A percentile compares a stretch with the other conserved stretches of the same genome.
Evolutionary conservation across 2,329 filamentous ascomycete genomes (phyloP).

Genomic region (Trichoderma harzianum): DNA sequence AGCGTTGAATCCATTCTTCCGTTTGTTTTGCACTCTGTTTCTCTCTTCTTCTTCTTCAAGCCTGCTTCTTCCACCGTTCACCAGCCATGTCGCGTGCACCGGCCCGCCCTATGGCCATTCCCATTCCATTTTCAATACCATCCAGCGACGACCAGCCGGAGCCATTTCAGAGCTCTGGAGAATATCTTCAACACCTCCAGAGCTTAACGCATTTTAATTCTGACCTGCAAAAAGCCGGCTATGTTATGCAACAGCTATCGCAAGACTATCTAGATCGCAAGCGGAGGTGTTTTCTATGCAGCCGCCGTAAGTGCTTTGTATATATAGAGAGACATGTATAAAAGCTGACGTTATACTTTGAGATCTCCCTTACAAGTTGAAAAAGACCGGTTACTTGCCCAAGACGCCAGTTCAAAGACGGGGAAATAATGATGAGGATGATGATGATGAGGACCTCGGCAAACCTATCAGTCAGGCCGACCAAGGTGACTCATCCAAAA

Average conservation of each 20-base stretch:
- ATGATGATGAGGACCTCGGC: neutral
- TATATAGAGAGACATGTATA: neutral
- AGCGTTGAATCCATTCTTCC: neutral
- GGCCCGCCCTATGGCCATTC: neutral
- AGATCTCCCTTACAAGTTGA: neutral
- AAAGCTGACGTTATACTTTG: neutral
- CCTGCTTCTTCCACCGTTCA: neutral
- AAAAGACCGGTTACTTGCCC: neutral
- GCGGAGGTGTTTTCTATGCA: conserved; percentile 30
- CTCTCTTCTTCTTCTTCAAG: neutral
- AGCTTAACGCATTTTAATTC: conserved; percentile 21
- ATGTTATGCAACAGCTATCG: conserved; percentile 27
- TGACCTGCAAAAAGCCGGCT: conserved; percentile 27
- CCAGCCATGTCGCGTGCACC: neutral
- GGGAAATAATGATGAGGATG: neutral
- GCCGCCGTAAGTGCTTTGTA: conserved; percentile 22
- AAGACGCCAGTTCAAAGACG: neutral
- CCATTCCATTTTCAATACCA: neutral
- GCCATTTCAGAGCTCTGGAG: conserved; percentile 23
- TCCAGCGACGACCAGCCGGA: conserved; percentile 14
- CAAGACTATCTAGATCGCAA: conserved; percentile 30
- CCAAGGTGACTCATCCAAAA: neutral
- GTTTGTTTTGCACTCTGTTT: neutral
- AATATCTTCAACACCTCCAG: conserved; percentile 23
- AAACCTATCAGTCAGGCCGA: neutral